Base-by-base conservation (phyloP, 2,329 filamentous ascomycete species). In the Colletotrichum truncatum region DNA sequence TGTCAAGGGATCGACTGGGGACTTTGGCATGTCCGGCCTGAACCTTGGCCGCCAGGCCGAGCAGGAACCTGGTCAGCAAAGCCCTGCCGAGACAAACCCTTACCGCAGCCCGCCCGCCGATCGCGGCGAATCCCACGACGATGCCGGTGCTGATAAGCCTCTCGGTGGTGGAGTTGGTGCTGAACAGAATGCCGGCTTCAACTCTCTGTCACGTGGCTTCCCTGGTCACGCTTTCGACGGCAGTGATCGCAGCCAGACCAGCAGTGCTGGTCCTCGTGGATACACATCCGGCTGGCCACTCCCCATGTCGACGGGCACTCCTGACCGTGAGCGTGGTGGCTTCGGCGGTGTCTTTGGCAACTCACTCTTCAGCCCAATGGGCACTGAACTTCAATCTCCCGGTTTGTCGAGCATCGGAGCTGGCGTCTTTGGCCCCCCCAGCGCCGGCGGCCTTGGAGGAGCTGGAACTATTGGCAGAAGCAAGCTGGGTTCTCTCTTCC, bases 31-130 rank as follows among this genome's bases (percentile, higher is more conserved):
- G 85, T 81, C 86, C 12, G 86, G 87, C 70, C 82, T 86, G 71
- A 86, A 78, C 78, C 84, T 82, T 73, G 88, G 75, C 77, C 84
- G 84, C 53, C 83, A 89, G 51, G 84, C 87, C 36, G 85, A 88
- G 58, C 80, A 77, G 43, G 83, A 84, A n/a, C 84, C 90, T 69
- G 92, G 93, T 64, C 91, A 92, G 0, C 87, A 93, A 73, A 98
- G 95, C 75, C 96, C 96, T 10, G 96, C 94, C 0, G 93, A 97
- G 73, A 98, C 96, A 3, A 99, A 99, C 74, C 96, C 96, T 2
- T 99, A 96, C 75, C 93, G 94, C 69, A 98, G 95, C 76, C 96
- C 96, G 3, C 89, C 92, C 7, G 92, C 91, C 36, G 91, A 94
- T 25, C 89, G 89, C 45, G 82, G 82, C 5, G 89, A 91, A 61